phyloP scores from a whole-genome alignment of 306 rosid genomes.

The Bauhinia variegata region DNA sequence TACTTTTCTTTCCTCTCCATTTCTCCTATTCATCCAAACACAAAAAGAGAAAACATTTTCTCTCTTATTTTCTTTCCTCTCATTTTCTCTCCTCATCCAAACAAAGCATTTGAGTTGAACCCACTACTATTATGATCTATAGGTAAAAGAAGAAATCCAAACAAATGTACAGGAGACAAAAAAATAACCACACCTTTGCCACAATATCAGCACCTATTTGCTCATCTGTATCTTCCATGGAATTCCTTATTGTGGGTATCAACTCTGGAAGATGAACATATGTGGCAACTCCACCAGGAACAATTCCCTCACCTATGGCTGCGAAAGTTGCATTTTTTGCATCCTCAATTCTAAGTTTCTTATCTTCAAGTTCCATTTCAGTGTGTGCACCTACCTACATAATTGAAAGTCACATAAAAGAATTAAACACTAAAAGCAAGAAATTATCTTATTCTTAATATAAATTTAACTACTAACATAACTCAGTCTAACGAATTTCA shows the following conservation, averaged over 20 bases:
- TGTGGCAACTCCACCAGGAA: conserved; percentile 95
- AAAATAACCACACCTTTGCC: conserved; percentile 64
- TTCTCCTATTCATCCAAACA: too few relatives aligned
- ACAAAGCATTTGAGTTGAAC: too few relatives aligned
- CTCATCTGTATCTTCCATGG: conserved; percentile 79
- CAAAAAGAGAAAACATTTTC: too few relatives aligned
- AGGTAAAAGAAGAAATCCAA: not conserved
- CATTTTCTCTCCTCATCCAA: too few relatives aligned
- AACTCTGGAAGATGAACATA: conserved; percentile 74
- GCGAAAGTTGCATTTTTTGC: conserved; percentile 96
- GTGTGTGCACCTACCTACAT: conserved; percentile 94
- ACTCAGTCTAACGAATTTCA: too few relatives aligned
- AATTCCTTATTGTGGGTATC: conserved; percentile 63
- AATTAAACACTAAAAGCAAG: conserved; percentile 25
- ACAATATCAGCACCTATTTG: conserved; percentile 89
- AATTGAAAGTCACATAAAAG: conserved; percentile 32
- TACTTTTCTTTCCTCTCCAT: too few relatives aligned
- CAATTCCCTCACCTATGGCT: conserved; percentile 83
- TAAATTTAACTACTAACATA: not conserved
- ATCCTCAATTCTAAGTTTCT: conserved; percentile 91
- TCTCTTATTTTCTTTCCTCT: too few relatives aligned
- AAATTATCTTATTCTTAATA: not conserved
- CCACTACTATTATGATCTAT: not conserved
- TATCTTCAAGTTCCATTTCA: conserved; percentile 88
- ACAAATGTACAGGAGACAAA: conserved; percentile 5